phyloP scores from a whole-genome alignment of 2,329 filamentous ascomycete genomes.

The Balansia obtecta region DNA sequence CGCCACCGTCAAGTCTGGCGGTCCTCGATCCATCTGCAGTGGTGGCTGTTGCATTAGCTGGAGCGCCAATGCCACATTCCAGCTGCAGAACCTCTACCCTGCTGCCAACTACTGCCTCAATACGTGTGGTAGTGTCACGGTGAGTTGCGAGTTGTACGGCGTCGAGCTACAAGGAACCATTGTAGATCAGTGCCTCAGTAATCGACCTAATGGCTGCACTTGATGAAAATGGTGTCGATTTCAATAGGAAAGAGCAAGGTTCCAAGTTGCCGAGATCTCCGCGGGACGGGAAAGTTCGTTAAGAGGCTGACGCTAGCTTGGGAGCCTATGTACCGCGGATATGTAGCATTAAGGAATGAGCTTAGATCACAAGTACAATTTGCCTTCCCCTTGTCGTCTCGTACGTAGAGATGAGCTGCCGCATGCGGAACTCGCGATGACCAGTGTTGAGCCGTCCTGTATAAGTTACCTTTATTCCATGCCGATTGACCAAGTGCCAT shows the following conservation, averaged over 20 bases:
- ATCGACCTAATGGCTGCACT: constrained; percentile 1
- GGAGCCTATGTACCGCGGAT: too few relatives aligned
- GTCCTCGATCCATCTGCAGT: constrained; percentile 3
- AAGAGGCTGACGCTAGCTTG: too few relatives aligned
- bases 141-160: constrained; percentile 3
- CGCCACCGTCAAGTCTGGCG: constrained; percentile 1
- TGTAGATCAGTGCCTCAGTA: constrained; percentile 6
- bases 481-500: not conserved
- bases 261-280: too few relatives aligned
- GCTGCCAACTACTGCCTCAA: constrained; percentile 2
- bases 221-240: not conserved
- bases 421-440: not conserved
- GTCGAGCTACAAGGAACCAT: constrained; percentile 1
- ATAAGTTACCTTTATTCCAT: not conserved
- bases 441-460: not conserved
- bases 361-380: too few relatives aligned
- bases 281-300: too few relatives aligned
- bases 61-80: constrained; percentile 5
- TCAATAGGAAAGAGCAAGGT: too few relatives aligned
- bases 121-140: not conserved
- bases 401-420: not conserved
- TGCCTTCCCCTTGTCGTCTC: too few relatives aligned
- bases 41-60: constrained; percentile 6
- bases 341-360: too few relatives aligned
- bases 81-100: not conserved